Percentiles rank a stretch among this genome's conserved stretches.
These are phyloP conservation scores for barrel medic (Medicago truncatula) DNA, from an alignment of 306 rosid species.

Conservation along the genomic window MtrunA17r5.0-ANR NC_053046.1:10321001-10321500, in stretches of 20 bases:
- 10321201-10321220: constrained; percentile 65
- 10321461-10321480: no score
- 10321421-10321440: no score
- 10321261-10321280: constrained; percentile 84
- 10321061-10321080: background rate
- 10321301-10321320: background rate
- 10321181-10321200: constrained; percentile 65
- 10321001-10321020: no score
- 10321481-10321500: no score
- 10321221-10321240: constrained; percentile 73
- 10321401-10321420: no score
- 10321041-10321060: no score
- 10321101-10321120: no score
- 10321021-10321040: no score
- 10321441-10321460: no score
- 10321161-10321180: background rate
- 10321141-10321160: background rate
- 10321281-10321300: constrained; percentile 43
- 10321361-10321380: background rate
- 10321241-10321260: constrained; percentile 92
- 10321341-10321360: background rate
- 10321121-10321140: no score
- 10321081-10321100: background rate
- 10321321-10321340: background rate
- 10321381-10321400: no score